A percentile compares a stretch with the other conserved stretches of the same genome.
These are phyloP conservation scores for Hirschioporus abietinus DNA, from an alignment of 768 basidiomycete species.

Conservation along the genomic window DNA sequence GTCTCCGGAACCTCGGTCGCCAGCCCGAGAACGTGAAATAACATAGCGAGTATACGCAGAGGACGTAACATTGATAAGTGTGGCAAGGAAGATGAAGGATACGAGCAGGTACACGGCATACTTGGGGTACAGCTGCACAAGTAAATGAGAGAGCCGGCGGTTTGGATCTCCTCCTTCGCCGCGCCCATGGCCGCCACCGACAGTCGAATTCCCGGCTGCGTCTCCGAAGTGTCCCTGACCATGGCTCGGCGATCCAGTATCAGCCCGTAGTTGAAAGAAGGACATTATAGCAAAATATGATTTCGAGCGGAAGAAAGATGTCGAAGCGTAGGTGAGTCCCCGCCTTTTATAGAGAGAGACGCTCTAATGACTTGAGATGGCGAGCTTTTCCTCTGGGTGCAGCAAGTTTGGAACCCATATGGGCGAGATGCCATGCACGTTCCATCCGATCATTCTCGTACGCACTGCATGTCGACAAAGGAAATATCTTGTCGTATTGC, in stretches of 20 bases:
- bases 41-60: conserved; percentile 11
- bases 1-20: conserved; percentile 6
- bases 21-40: conserved; percentile 12
- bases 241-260: background rate
- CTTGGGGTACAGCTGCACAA: conserved; percentile 28
- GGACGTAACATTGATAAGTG: conserved; percentile 28
- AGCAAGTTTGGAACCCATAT: background rate
- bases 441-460: background rate
- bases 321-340: background rate
- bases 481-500: background rate
- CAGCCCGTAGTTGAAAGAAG: background rate
- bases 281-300: background rate
- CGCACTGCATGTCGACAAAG: background rate
- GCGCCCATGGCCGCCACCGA: background rate
- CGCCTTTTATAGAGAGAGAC: background rate
- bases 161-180: background rate
- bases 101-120: conserved; percentile 39
- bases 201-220: background rate
- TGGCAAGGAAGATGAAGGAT: conserved; percentile 35
- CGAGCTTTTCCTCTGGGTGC: background rate
- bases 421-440: background rate
- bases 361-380: too few relatives aligned
- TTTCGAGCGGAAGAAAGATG: background rate
- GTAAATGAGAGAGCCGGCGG: background rate
- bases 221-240: background rate